phyloP scores from a whole-genome alignment of 192 early-diverging fungal genomes.

The Dissophora ornata region DNA sequence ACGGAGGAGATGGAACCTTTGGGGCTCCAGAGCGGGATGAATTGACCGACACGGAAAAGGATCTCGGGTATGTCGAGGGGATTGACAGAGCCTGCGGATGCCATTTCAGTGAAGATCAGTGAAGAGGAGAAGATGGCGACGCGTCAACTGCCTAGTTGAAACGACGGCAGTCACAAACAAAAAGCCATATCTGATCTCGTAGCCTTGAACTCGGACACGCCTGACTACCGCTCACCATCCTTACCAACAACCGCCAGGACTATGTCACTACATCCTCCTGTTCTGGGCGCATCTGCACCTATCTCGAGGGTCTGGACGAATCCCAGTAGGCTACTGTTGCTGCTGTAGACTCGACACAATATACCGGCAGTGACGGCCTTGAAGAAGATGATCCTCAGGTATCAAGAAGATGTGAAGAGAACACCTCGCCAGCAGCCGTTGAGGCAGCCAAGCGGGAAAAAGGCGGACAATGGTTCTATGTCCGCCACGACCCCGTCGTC shows the following conservation, averaged over 20 bases:
- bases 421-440: constrained; percentile 30
- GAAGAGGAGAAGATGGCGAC: too few species aligned
- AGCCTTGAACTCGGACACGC: constrained; percentile 48
- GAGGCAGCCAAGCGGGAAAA: constrained; percentile 44
- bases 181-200: constrained; percentile 47
- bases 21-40: constrained; percentile 23
- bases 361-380: background rate
- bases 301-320: constrained; percentile 58
- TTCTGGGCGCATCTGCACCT: constrained; percentile 63
- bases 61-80: constrained; percentile 31
- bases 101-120: too few species aligned
- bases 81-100: background rate
- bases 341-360: background rate
- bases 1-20: background rate
- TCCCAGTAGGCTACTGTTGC: too few species aligned
- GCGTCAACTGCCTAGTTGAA: too few species aligned
- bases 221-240: constrained; percentile 58
- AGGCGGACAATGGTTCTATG: constrained; percentile 63
- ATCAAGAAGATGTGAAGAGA: constrained; percentile 30
- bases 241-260: constrained; percentile 63
- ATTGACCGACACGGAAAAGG: constrained; percentile 13
- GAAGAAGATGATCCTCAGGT: constrained; percentile 23
- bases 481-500: constrained; percentile 59
- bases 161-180: too few species aligned
- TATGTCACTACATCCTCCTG: constrained; percentile 67